Evolutionary conservation across 1,284 basidiomycete species (phyloP), one percentile per base, ranked within the genome.

Genomic region (Austropuccinia psidii): DNA sequence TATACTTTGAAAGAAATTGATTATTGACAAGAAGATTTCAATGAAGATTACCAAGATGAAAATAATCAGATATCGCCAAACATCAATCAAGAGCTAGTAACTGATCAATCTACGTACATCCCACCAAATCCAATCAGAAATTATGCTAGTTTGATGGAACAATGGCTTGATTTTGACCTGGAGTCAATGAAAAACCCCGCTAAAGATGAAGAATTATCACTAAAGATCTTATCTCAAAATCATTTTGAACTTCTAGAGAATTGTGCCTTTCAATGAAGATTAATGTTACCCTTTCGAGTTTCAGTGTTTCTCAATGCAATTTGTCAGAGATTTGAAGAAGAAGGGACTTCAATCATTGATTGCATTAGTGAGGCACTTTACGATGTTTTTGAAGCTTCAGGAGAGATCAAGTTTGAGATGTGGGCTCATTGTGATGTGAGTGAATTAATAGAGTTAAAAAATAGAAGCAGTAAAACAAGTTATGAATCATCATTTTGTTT

Each of bases 141-240:
- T 79, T 98, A 96, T 83, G 87, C 87, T 76, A 86, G 90, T 8
- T 85, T 98, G 4, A 85, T 98, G 31, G 89, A 91, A 78, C 84
- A 87, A 66, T 95, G 93, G 79, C 86, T 99, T 55, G 85, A 89
- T 41, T 85, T 86, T 52, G 96, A 99, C 80, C 83, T 98, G 62
- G 91, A 94, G 79, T 86, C 88, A 43, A 93, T 98, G 88, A 85
- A 90, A 74, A 88, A 89, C 55, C 88, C 97, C 43, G 89, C 93
- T 41, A 95, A 97, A 77, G 91, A 93, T 77, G 92, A 98, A 77
- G 93, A 98, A 82, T 95, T 99, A 3, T 92, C 93, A 0, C 83
- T 98, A 37, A 91, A 91, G 11, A 98, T 99, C 72, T 82, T 99
- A n/a, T 92, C 91, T 0, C 79, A 86, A 0, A 79, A 85, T 19